Conservation (phyloP, 345 rosid species). For the Eucalyptus regnans region DNA sequence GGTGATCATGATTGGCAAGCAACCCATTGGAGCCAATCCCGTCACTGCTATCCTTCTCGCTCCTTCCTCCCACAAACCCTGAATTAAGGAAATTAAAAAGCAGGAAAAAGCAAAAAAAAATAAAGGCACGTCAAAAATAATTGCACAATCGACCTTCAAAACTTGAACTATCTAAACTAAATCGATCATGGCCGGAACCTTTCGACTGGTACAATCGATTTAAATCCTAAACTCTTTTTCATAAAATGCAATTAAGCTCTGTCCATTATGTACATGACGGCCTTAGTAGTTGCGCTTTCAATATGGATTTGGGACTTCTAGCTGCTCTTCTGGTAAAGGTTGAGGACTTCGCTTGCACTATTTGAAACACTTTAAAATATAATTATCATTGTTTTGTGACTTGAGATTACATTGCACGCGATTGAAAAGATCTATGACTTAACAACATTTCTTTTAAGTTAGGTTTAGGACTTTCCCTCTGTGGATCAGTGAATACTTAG, state of each 20-base stretch:
- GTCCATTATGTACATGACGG: not conserved
- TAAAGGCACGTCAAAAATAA: not conserved
- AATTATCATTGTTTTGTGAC: not conserved
- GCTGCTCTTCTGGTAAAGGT: not conserved
- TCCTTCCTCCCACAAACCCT: conserved; percentile 61
- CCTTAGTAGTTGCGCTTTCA: not conserved
- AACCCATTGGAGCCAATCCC: conserved; percentile 71
- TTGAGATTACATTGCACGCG: not conserved
- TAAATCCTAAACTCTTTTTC: not conserved
- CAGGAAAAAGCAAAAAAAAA: not conserved
- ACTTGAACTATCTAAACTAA: not conserved
- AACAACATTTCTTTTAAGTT: not conserved
- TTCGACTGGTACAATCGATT: not conserved
- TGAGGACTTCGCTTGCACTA: not conserved
- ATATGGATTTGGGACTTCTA: not conserved
- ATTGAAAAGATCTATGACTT: not conserved
- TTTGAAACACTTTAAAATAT: not conserved
- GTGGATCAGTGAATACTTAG: not conserved
- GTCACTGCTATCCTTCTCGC: conserved; percentile 32
- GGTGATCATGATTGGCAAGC: conserved; percentile 68
- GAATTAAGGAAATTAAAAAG: not conserved
- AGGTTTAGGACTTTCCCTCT: not conserved
- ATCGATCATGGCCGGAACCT: not conserved
- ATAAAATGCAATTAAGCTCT: not conserved
- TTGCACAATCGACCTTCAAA: not conserved